Evolutionary conservation across 257 asterid species (phyloP).

Genomic region (Solanum pimpinellifolium): DNA sequence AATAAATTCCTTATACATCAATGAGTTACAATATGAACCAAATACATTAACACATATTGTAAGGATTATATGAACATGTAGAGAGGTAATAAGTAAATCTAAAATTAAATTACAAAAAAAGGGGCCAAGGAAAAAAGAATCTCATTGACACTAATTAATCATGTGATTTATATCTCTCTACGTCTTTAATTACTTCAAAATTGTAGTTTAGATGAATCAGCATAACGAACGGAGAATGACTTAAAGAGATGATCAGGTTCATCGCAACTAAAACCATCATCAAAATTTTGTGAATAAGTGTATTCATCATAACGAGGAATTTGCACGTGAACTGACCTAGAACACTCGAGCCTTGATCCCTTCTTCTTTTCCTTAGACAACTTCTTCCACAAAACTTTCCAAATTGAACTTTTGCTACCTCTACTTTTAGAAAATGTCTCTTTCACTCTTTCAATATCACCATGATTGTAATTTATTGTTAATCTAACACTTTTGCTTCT

Average conservation of each 20-base stretch:
- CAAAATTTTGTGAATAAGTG: conserved; percentile 11
- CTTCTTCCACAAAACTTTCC: conserved; percentile 15
- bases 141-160: not conserved
- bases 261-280: conserved; percentile 1
- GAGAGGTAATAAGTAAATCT: not conserved
- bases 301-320: conserved; percentile 5
- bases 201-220: not conserved
- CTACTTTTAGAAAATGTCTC: not conserved
- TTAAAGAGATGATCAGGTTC: conserved; percentile 6
- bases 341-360: not conserved
- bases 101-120: not conserved
- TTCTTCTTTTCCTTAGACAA: not conserved
- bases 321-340: not conserved
- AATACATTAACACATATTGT: not conserved
- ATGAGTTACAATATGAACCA: too few species aligned
- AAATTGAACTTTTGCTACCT: not conserved
- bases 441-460: not conserved
- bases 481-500: not conserved
- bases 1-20: too few species aligned
- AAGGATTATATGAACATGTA: not conserved
- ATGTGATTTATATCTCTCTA: not conserved
- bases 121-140: not conserved
- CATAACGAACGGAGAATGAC: conserved; percentile 14
- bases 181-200: not conserved
- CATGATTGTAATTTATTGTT: not conserved